Evolutionary conservation across 192 early-diverging fungal genomes (phyloP), one percentile per base, ranked within the genome.

Genomic region (Cetraspora pellucida): DNA sequence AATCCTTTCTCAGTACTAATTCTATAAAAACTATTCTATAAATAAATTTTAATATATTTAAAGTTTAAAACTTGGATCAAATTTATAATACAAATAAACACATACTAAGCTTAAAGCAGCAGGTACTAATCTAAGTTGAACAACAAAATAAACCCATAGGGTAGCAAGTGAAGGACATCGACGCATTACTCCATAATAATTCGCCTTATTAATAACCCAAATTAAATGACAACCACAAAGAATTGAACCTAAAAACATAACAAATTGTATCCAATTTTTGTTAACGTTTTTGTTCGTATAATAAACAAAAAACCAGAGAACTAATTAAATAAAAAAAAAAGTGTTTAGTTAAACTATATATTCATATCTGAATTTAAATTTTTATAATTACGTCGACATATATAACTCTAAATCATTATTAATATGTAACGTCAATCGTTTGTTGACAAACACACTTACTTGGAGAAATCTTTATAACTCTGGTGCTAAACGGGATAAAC

Each of bases 121-220:
- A 21, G 84, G 84, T 10, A 76, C 28, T 37, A 85, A 63, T 37
- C 81, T 77, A 3, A 85, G 44, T 60, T 85, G 84, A 13, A 82
- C 77, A 55, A 83, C 71, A 57, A 85, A 83, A 67, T 90, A 89
- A 49, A 90, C 82, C 90, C 90, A 91, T 55, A 91, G 64, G 44
- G 89, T 91, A 10, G 88, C 84, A 30, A 91, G 76, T n/a, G 89
- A 88, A 8, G 90, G 90, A 13, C 87, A 86, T n/a, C 87, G 83
- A 61, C 83, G 81, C 90, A 91, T 91, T 63, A 88, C 85, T 11
- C 90, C 89, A 45, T 87, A 77, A 3, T 88, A 87, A n/a, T 87
- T 85, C 28, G 87, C 82, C 60, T 89, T 84, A 49, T 85, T 50
- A 66, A 87, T 77, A 46, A 87, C 83, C 55, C 87, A 86, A 17